Evolutionary conservation across 164 flowering plant species (phyloP).

Genomic region (Hamamelis virginiana): DNA sequence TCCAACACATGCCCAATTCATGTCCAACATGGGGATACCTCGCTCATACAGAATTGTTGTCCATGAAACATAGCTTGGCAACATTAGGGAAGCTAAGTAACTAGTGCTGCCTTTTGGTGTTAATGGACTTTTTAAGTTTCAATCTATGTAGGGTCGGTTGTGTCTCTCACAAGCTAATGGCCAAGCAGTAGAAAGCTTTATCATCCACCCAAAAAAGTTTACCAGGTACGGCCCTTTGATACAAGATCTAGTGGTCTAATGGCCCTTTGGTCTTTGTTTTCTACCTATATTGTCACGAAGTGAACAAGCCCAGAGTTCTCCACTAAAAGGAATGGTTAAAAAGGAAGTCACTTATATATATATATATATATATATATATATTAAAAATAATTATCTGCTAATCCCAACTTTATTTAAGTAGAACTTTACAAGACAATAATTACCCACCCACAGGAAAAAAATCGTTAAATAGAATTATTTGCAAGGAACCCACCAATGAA

Average conservation of each 20-base stretch:
- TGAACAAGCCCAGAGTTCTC: slow-evolving; percentile 7
- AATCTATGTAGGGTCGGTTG: slow-evolving; percentile 16
- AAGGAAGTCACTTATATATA: not conserved
- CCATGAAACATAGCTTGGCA: slow-evolving; percentile 14
- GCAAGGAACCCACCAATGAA: slow-evolving; percentile 65
- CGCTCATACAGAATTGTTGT: slow-evolving; percentile 5
- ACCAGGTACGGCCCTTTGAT: slow-evolving; percentile 16
- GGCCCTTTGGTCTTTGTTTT: slow-evolving; percentile 14
- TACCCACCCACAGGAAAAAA: too few relatives aligned
- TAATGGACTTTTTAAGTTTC: slow-evolving; percentile 10
- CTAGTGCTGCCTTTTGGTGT: slow-evolving; percentile 6
- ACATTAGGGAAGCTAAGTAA: slow-evolving; percentile 5
- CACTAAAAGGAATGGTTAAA: slow-evolving; percentile 10
- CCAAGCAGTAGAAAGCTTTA: slow-evolving; percentile 20
- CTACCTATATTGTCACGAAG: slow-evolving; percentile 4
- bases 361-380: too few relatives aligned
- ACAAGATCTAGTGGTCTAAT: slow-evolving; percentile 24
- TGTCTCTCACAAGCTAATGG: slow-evolving; percentile 12
- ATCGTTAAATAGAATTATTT: not conserved
- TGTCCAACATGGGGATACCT: not conserved
- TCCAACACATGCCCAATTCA: not conserved
- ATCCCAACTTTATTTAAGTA: too few relatives aligned
- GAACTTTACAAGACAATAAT: too few relatives aligned
- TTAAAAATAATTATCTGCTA: too few relatives aligned
- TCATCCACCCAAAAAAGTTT: slow-evolving; percentile 35